These are phyloP conservation scores for Penicillium subrubescens DNA, from an alignment of 495 filamentous ascomycete species.

Conservation along the genomic window DNA sequence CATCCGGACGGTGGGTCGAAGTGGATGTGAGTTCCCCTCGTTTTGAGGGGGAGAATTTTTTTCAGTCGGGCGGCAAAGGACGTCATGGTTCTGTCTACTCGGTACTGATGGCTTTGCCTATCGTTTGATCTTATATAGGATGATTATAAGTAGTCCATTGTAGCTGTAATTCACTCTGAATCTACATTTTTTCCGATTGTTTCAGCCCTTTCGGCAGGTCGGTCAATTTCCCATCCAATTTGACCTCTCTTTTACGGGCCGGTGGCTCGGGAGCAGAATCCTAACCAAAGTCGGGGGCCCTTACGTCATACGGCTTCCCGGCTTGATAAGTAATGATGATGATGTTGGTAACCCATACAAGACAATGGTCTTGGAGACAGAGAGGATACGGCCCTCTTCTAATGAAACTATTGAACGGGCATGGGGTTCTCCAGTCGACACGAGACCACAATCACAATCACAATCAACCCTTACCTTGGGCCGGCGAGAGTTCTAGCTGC, in stretches of 20 bases:
- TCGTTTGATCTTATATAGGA: not conserved
- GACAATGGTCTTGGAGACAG: not conserved
- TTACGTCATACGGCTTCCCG: constrained; percentile 39
- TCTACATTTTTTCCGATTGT: not conserved
- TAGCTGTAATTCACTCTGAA: not conserved
- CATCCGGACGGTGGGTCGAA: constrained; percentile 42
- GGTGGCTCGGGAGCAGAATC: constrained; percentile 22
- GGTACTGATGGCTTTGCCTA: not conserved
- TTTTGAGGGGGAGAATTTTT: constrained; percentile 22
- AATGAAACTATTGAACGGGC: not conserved
- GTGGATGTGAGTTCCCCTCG: constrained; percentile 43
- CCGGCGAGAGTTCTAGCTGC: not conserved
- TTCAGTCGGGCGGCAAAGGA: constrained; percentile 2
- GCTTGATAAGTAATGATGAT: constrained; percentile 1
- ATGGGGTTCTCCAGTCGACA: not conserved
- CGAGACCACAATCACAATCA: not conserved
- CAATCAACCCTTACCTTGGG: not conserved
- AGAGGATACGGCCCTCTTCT: not conserved
- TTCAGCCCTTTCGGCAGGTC: not conserved
- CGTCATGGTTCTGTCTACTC: constrained; percentile 16
- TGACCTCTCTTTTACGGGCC: constrained; percentile 13
- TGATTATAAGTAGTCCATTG: not conserved
- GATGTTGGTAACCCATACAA: constrained; percentile 13
- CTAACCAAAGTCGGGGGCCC: constrained; percentile 11
- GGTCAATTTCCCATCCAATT: not conserved